phyloP scores from a whole-genome alignment of 441 rosid species.

The Gossypium laxum region DNA sequence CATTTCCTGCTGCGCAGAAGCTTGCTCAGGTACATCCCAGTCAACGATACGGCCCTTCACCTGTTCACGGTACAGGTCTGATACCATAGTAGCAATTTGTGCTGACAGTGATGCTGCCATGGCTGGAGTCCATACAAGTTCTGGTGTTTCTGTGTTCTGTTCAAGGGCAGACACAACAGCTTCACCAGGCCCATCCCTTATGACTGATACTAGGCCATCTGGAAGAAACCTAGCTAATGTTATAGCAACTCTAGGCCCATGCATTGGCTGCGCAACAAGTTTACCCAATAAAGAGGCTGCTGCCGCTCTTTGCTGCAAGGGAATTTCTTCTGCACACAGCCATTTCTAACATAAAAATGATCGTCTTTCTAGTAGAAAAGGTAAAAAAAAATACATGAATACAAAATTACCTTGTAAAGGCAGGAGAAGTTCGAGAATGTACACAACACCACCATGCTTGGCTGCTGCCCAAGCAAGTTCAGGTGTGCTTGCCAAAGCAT shows the following conservation, averaged over 20 bases:
- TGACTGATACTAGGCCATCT: constrained; percentile 83
- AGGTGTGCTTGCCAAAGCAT: constrained; percentile 96
- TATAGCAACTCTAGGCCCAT: constrained; percentile 98
- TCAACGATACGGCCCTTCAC: constrained; percentile 84
- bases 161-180: constrained; percentile 90
- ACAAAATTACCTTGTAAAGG: constrained; percentile 69
- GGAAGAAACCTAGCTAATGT: constrained; percentile 95
- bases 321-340: constrained; percentile 73
- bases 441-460: constrained; percentile 97
- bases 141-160: constrained; percentile 94
- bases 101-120: constrained; percentile 99
- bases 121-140: constrained; percentile 99
- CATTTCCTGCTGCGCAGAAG: constrained; percentile 85
- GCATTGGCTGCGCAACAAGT: constrained; percentile 98
- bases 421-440: constrained; percentile 88
- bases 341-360: constrained; percentile 24
- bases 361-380: constrained; percentile 12
- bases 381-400: constrained; percentile 9
- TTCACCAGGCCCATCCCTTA: constrained; percentile 99
- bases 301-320: constrained; percentile 91
- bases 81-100: constrained; percentile 87
- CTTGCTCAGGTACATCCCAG: constrained; percentile 99
- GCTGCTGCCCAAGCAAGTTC: constrained; percentile 99
- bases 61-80: constrained; percentile 84
- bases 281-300: constrained; percentile 94